phyloP scores from a whole-genome alignment of 2,329 filamentous ascomycete genomes.

The Colletotrichum tofieldiae region DNA sequence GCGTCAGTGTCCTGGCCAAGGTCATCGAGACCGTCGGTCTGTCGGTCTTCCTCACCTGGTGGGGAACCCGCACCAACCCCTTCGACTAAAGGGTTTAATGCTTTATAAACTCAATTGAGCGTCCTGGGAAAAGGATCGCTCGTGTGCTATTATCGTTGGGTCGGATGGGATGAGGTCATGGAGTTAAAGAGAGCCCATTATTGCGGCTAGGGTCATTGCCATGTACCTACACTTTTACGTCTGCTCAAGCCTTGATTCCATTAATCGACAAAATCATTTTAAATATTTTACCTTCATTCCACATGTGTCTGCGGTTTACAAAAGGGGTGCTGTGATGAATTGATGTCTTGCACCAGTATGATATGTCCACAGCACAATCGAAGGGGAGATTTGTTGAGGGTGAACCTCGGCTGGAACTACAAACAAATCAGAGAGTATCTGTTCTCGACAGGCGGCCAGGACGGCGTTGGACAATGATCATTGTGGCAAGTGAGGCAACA shows the following conservation, averaged over 20 bases:
- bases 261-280: conserved; percentile 12
- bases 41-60: conserved; percentile 94
- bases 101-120: conserved; percentile 22
- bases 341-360: not conserved
- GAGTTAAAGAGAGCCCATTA: conserved; percentile 37
- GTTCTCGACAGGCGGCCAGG: fast-evolving
- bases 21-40: conserved; percentile 94
- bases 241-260: conserved; percentile 25
- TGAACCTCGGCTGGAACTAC: not conserved
- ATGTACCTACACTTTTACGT: conserved; percentile 36
- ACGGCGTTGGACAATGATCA: not conserved
- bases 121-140: not conserved
- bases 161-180: conserved; percentile 35
- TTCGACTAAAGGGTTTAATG: conserved; percentile 76
- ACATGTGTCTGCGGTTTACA: not conserved
- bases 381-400: not conserved
- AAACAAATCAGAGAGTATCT: not conserved
- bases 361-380: not conserved
- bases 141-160: conserved; percentile 42
- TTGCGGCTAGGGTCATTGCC: conserved; percentile 20
- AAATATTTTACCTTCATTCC: fast-evolving
- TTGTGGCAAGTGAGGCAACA: too few species aligned
- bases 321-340: not conserved
- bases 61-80: conserved; percentile 95
- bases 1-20: conserved; percentile 87